phyloP scores from a whole-genome alignment of 441 rosid genomes.

The Pelargonium cotyledonis region DNA sequence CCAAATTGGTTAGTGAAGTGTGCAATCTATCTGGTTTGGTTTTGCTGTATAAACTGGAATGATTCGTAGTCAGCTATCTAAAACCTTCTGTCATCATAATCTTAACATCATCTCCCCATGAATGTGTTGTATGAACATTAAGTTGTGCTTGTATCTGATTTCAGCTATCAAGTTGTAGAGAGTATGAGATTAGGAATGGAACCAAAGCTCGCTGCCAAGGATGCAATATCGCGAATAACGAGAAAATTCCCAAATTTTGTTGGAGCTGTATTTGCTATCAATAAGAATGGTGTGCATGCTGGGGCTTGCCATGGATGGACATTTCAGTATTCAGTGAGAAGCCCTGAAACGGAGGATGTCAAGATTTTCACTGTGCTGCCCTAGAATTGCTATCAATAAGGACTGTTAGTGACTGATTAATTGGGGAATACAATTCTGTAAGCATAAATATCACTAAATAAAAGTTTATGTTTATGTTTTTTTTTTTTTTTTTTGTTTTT shows the following conservation, averaged over 20 bases:
- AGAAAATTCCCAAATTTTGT: conserved; percentile 64
- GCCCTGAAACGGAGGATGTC: conserved; percentile 52
- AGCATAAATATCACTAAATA: too few species aligned
- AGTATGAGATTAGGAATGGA: conserved; percentile 87
- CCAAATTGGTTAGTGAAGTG: too few species aligned
- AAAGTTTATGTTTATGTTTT: too few species aligned
- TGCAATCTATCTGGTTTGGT: too few species aligned
- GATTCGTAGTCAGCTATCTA: too few species aligned
- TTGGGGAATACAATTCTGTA: too few species aligned
- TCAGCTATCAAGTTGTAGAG: conserved; percentile 88
- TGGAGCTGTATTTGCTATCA: conserved; percentile 81
- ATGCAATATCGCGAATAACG: conserved; percentile 66
- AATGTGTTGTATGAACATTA: not conserved
- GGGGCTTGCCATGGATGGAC: conserved; percentile 94
- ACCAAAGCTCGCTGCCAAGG: conserved; percentile 64
- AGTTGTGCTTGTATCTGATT: conserved; percentile 12
- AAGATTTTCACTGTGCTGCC: conserved; percentile 65
- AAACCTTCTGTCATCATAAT: not conserved
- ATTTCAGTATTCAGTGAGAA: conserved; percentile 70
- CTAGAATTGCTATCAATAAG: conserved; percentile 10
- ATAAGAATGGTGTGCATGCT: conserved; percentile 60
- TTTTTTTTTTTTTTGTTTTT: too few species aligned
- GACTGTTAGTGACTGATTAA: too few species aligned
- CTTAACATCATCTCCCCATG: not conserved
- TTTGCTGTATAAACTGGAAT: too few species aligned